A percentile compares a stretch with the other conserved stretches of the same genome.
Evolutionary conservation across 2,329 filamentous ascomycete genomes (phyloP).

Genomic region (Aaosphaeria pasadenensis): DNA sequence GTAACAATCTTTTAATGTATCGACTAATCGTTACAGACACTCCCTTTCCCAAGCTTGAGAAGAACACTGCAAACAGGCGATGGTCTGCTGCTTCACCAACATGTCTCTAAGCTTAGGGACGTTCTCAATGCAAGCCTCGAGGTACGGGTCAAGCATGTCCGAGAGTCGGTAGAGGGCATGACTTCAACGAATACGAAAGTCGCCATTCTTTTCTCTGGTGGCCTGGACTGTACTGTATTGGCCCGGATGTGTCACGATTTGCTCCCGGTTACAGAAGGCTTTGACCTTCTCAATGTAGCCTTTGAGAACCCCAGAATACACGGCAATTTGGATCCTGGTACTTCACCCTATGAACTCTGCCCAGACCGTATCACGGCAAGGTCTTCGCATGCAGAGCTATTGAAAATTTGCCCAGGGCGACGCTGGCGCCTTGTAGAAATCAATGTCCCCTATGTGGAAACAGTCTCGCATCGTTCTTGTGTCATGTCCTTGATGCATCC

Average conservation of each 20-base stretch:
- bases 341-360: constrained; percentile 71
- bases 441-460: constrained; percentile 78
- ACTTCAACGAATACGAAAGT: constrained; percentile 47
- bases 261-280: constrained; percentile 62
- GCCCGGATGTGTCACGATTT: constrained; percentile 78
- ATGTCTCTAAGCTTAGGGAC: constrained; percentile 53
- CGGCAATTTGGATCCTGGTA: constrained; percentile 23
- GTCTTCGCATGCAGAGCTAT: constrained; percentile 73
- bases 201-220: constrained; percentile 88
- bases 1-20: constrained; percentile 5
- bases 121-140: constrained; percentile 52
- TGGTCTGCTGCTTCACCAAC: constrained; percentile 41
- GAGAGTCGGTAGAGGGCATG: constrained; percentile 15
- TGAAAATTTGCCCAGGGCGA: constrained; percentile 64
- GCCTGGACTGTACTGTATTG: constrained; percentile 86
- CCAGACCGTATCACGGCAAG: constrained; percentile 88
- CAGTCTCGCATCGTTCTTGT: constrained; percentile 62
- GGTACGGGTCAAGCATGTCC: constrained; percentile 47
- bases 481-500: constrained; percentile 81
- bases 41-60: constrained; percentile 47
- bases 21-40: constrained; percentile 9
- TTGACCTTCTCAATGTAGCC: constrained; percentile 92
- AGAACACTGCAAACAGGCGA: constrained; percentile 25
- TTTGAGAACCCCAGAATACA: constrained; percentile 85
- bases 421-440: constrained; percentile 82